Conservation (phyloP, 2,329 filamentous ascomycete species). For the Talaromyces piceae region DNA sequence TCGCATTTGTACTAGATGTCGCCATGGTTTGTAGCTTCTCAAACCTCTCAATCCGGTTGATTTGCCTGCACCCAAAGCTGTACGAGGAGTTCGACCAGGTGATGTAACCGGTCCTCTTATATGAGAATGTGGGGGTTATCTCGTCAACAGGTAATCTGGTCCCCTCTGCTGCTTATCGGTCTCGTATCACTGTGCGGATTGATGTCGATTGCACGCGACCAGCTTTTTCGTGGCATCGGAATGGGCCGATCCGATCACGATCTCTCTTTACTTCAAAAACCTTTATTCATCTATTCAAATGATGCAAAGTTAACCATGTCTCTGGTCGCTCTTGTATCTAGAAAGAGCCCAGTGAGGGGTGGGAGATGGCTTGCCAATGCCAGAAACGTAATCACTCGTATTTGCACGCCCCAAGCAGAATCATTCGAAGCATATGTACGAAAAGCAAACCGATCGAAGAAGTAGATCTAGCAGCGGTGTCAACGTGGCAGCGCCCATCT, state of each 20-base stretch:
- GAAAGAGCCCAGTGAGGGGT: background rate
- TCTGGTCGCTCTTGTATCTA: background rate
- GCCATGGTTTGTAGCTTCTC: background rate
- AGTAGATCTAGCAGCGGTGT: background rate
- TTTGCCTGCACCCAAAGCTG: background rate
- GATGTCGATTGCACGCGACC: background rate
- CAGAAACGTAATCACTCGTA: background rate
- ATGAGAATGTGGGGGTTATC: background rate
- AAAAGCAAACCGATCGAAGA: background rate
- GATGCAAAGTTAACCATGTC: background rate
- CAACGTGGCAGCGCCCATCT: background rate
- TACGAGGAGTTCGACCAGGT: background rate
- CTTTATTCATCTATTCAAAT: background rate
- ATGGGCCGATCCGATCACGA: slow-evolving; percentile 4
- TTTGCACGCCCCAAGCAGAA: background rate
- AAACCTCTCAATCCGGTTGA: background rate
- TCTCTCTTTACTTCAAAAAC: background rate
- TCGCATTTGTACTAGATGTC: slow-evolving; percentile 15
- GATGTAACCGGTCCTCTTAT: background rate
- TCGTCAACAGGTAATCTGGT: background rate
- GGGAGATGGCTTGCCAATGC: background rate
- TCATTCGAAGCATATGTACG: background rate
- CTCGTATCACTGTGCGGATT: background rate
- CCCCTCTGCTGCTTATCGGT: background rate
- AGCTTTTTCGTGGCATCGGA: background rate